Conservation (phyloP, 1,284 basidiomycete species). For the Papiliotrema laurentii region DNA sequence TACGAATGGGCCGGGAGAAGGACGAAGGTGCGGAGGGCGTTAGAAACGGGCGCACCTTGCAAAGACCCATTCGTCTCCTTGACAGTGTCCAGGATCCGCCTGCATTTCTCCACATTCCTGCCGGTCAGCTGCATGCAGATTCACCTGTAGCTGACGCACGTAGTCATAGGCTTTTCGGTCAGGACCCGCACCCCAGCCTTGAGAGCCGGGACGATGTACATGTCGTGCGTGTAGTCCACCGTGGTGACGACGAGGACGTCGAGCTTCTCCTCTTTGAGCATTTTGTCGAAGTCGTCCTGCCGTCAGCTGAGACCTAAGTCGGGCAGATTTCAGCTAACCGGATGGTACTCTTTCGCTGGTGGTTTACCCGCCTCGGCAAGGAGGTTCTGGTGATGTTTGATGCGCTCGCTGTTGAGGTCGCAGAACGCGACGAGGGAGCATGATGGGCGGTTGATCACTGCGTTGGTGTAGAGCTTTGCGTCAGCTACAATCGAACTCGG, state of each 20-base stretch:
- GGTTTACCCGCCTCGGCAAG: slow-evolving; percentile 48
- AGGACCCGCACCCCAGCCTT: slow-evolving; percentile 48
- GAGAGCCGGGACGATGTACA: slow-evolving; percentile 50
- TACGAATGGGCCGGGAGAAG: neutral
- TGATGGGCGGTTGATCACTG: slow-evolving; percentile 25
- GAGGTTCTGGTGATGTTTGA: slow-evolving; percentile 53
- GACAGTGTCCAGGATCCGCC: slow-evolving; percentile 52
- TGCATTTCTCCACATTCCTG: slow-evolving; percentile 52
- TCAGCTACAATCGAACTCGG: neutral
- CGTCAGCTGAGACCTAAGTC: neutral
- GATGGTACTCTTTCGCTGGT: slow-evolving; percentile 19
- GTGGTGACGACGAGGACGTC: slow-evolving; percentile 56
- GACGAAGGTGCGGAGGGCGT: neutral
- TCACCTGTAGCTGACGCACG: slow-evolving; percentile 23
- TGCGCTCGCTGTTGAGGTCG: slow-evolving; percentile 54
- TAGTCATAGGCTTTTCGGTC: slow-evolving; percentile 59
- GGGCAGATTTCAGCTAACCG: neutral
- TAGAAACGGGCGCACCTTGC: slow-evolving; percentile 27
- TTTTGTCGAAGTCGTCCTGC: slow-evolving; percentile 51
- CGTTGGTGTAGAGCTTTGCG: slow-evolving; percentile 31
- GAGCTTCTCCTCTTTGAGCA: slow-evolving; percentile 53
- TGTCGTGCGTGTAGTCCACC: slow-evolving; percentile 54
- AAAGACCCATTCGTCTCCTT: slow-evolving; percentile 47
- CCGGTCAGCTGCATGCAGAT: slow-evolving; percentile 9
- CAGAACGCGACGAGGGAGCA: slow-evolving; percentile 52